Base-by-base conservation (phyloP, 164 flowering plant species). In the Piper longum region DNA sequence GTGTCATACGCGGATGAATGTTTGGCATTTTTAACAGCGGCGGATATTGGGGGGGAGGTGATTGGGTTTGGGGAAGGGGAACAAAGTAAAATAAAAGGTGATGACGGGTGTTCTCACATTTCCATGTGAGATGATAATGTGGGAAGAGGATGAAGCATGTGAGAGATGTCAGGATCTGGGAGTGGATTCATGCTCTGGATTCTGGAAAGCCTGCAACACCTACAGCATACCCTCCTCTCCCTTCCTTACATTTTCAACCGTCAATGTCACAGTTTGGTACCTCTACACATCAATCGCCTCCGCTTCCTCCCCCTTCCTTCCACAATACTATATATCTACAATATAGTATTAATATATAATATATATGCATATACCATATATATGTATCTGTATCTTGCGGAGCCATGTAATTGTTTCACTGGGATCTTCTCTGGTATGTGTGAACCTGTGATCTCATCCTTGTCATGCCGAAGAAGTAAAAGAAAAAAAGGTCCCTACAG, bases 101-200 rank as follows among this genome's bases (percentile, higher is more conserved):
- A 26, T 26, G 36, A 26, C 36, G 36, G 36, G 36, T 26, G 36
- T 60, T 60, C 62, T 60, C 62, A 13, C 12, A 42, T 60, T 42
- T 60, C 48, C 62, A 60, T 60, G 62, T 60, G 45, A 48, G 26
- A 0, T 41, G 62, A 60, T 60, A 60, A 60, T 39, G 36, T 16
- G 62, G 11, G 62, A 41, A 12, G 9, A 14, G 62, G 62, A 42
- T 60, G 48, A n/a, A 48, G 48, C 62, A 60, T 60, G 62, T 60
- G 62, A 60, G 62, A 16, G 19, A 7, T 60, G 62, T 60, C 62
- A 60, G 62, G 11, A 9, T 12, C 17, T 13, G 43, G 26, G 45
- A 41, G 62, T 60, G 62, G 62, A 42, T 60, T 60, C 14, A 17
- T 60, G 44, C 41, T 60, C 62, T 60, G 36, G 36, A 26, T 26